Percentiles rank a stretch among this genome's conserved stretches.
Conservation (phyloP, 192 early-diverging fungal genomes). For the Linnemannia hyalina region DNA sequence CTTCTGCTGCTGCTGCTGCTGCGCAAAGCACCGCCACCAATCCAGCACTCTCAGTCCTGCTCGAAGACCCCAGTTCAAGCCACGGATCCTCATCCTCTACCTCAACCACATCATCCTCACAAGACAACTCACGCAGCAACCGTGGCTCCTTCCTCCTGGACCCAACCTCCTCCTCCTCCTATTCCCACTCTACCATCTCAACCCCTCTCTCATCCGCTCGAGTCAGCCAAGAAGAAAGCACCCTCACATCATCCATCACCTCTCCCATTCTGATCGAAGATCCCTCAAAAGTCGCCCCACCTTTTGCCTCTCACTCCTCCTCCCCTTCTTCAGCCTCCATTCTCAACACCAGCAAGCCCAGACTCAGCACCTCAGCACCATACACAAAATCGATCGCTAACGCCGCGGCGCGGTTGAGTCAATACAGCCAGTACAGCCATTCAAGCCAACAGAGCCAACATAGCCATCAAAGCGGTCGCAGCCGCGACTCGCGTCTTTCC, state of each 20-base stretch:
- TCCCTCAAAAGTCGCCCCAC: background rate
- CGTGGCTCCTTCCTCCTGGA: background rate
- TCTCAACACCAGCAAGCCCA: background rate
- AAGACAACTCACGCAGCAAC: background rate
- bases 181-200: background rate
- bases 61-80: constrained; percentile 29
- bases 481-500: constrained; percentile 35
- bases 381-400: constrained; percentile 16
- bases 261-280: background rate
- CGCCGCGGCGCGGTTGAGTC: constrained; percentile 24
- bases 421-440: constrained; percentile 41
- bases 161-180: background rate
- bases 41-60: constrained; percentile 31
- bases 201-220: constrained; percentile 6
- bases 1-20: background rate
- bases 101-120: background rate
- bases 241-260: background rate
- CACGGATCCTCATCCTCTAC: background rate
- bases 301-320: background rate
- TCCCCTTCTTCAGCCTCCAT: background rate
- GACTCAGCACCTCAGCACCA: constrained; percentile 15
- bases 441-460: constrained; percentile 46
- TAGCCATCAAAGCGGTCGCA: constrained; percentile 40
- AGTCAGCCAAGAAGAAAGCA: constrained; percentile 23
- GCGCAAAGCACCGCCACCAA: background rate